Percentiles rank a stretch among this genome's conserved stretches.
Evolutionary conservation across 768 basidiomycete genomes (phyloP).

Genomic region (Leucocoprinus leucothites): DNA sequence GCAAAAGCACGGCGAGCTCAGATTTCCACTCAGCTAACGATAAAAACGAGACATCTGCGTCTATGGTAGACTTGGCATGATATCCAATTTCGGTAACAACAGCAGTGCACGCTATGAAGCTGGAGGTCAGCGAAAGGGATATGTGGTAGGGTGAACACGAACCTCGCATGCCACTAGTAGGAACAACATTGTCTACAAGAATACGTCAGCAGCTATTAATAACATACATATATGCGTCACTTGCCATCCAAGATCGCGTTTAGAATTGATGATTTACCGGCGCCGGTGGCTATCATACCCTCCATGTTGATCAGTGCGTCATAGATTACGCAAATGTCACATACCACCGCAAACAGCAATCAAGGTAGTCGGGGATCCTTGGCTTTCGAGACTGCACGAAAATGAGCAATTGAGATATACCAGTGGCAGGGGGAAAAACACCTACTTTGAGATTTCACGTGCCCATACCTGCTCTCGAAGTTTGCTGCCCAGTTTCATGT

Average conservation of each 20-base stretch:
- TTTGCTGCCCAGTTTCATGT: slow-evolving; percentile 49
- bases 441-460: slow-evolving; percentile 48
- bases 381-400: slow-evolving; percentile 38
- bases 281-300: slow-evolving; percentile 46
- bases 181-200: slow-evolving; percentile 54
- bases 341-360: slow-evolving; percentile 66
- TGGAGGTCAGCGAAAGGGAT: background rate
- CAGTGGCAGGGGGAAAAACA: background rate
- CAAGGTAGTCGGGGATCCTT: slow-evolving; percentile 52
- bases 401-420: background rate
- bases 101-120: slow-evolving; percentile 53
- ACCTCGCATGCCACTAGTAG: slow-evolving; percentile 68
- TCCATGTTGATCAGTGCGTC: background rate
- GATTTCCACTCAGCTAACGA: slow-evolving; percentile 53
- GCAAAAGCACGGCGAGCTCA: slow-evolving; percentile 51
- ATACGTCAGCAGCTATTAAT: slow-evolving; percentile 3
- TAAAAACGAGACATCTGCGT: slow-evolving; percentile 59
- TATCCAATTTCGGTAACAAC: slow-evolving; percentile 62
- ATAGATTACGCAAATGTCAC: slow-evolving; percentile 11
- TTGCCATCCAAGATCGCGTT: slow-evolving; percentile 61
- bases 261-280: slow-evolving; percentile 58
- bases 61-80: slow-evolving; percentile 51
- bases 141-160: slow-evolving; percentile 6
- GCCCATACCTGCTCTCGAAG: slow-evolving; percentile 58
- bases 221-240: slow-evolving; percentile 5